Base-by-base conservation (phyloP, 176 grass and related monocot species). In the Musa schizocarpa region DNA sequence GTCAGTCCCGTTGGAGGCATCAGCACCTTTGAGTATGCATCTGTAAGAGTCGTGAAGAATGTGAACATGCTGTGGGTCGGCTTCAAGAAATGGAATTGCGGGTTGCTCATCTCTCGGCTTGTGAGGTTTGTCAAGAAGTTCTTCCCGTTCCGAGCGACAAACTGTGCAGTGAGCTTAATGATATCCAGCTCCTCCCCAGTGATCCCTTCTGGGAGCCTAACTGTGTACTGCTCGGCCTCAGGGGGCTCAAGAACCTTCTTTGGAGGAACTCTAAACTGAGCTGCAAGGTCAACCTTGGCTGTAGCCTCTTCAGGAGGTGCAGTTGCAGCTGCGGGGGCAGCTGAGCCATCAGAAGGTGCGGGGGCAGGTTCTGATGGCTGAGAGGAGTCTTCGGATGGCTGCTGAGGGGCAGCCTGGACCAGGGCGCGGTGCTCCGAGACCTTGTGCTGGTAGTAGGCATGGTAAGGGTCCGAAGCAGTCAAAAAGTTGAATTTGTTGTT, bases 401-500 rank as follows among this genome's bases (percentile, higher is more conserved):
- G 12, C 19, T 83, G 83, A 53, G 65, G 13, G 13, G 62, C 2
- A 19, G 57, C 52, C 21, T 77, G 23, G 13, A 80, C 70, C 77
- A 85, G 74, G 17, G 83, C 69, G 11, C 67, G 73, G 73, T 88
- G 69, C 67, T 93, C 88, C 1, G 83, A 51, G n/a, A 98, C 69
- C 8, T 90, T 85, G 79, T 92, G 86, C 86, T 99, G 86, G 84
- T 99, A 99, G 77, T 91, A 94, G 59, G 63, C 81, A 58, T 99
- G 88, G 81, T 93, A 96, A 29, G 92, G 88, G 50, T 99, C 92
- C 54, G 84, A 94, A 11, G 90, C 27, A 72, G 83, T 92, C 29
- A 99, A 78, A 65, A 99, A 99, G 74, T 99, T 94, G 81, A 99
- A 99, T 58, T 99, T 94, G 51, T 91, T 86, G 71, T 98, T 98